Evolutionary conservation across 441 rosid species (phyloP), one percentile per base, ranked within the genome.

Genomic region (Rhodomyrtus psidioides): DNA sequence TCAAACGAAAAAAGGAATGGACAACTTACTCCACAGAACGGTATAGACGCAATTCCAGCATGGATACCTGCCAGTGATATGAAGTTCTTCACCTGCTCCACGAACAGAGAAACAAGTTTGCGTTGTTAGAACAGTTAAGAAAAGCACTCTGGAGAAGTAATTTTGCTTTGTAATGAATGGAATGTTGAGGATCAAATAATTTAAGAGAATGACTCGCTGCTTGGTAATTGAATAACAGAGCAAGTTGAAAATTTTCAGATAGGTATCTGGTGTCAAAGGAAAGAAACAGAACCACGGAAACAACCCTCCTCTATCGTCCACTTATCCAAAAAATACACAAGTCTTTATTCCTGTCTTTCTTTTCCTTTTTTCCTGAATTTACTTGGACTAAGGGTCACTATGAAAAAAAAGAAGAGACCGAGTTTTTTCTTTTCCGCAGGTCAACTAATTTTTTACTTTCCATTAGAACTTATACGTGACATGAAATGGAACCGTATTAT

Each of bases 21-120:
- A 86, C 74, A 83, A 89, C 96, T 91, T 88, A 96, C 97, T 54
- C 94, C 94, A 83, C 98, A 95, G 79, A 94, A 90, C 23, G 99
- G 99, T 88, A 94, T 89, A 2, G 99, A 93, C 44, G 99, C 98
- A 82, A 90, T 92, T 65, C 97, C 98, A 70, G 98, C 98, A 90
- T 96, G 98, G 53, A 92, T 91, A 84, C 98, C 99, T 10, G 90
- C 98, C 58, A 96, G 83, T 6, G 98, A 94, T 88, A 96, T 89
- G 82, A 92, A 93, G 83, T 89, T 96, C 92, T 92, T 95, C 84
- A 96, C 98, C 99, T 96, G 92, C 86, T 56, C 84, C 90, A 87
- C 24, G 9, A 34, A 76, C 30, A 26, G 53, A 79, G 8, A 89
- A 84, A 34, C 7, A 42, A 39, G 24, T 56, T 24, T 84, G 23